Base-by-base conservation (phyloP, 768 basidiomycete genomes). In the Auricularia sp. region DNA sequence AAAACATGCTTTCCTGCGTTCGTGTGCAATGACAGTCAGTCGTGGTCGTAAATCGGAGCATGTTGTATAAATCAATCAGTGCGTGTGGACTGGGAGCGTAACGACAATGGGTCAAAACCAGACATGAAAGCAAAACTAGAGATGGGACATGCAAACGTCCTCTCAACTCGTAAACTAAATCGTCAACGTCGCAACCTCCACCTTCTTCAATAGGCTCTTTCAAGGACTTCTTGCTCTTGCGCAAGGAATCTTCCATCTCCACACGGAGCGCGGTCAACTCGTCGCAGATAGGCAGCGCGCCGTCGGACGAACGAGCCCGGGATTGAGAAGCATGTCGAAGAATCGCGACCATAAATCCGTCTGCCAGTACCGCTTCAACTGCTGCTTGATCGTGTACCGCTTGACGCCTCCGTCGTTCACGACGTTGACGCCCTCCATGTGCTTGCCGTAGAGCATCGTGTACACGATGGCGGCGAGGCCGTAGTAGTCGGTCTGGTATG, bases 301-400 rank as follows among this genome's bases (percentile, higher is more conserved):
- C 81, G 62, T 84, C 12, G 79, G 71, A 14, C 81, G 79, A 18
- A 84, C 81, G n/a, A 78, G 68, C 43, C 79, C 76, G 1, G 97
- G 89, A 74, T 98, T 98, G 65, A 99, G 84, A 64, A 98, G 76
- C 35, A 88, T 67, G 69, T 95, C 89, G 72, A 99, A 98, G 54
- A 97, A 71, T 62, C 82, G 75, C 39, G 78, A 87, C 93, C 97
- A 96, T 29, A 96, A 74, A 29, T 91, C 88, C 56, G 79, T 83
- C 75, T 98, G 94, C 93, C 97, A 98, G 74, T 99, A 99, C 65
- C 97, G 81, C 72, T 93, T 93, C 70, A 95, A 81, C n/a, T 88
- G 83, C 35, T 87, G 85, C 16, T 83, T 78, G 62, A 93, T 83
- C 11, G 56, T 36, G 77, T 86, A 83, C 64, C 81, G 76, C 2